Percentiles rank a stretch among this genome's conserved stretches.
Conservation (phyloP, 2,329 filamentous ascomycete genomes). For the Penicillium sp. region DNA sequence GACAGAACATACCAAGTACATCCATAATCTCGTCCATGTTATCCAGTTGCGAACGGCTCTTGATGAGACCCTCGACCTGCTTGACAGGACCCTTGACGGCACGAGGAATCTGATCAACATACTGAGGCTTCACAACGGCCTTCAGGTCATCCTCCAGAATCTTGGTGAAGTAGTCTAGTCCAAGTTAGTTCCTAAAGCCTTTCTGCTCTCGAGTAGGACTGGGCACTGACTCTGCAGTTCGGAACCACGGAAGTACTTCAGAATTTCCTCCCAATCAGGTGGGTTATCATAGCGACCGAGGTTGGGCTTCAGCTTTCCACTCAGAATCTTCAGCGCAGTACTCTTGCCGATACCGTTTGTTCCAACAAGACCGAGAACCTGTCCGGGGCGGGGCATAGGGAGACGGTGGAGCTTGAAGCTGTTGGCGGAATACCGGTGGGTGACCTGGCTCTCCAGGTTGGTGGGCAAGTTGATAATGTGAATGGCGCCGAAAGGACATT, state of each 20-base stretch:
- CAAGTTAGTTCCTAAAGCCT: constrained; percentile 11
- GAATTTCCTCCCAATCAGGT: constrained; percentile 98
- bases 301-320: constrained; percentile 98
- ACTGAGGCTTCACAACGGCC: constrained; percentile 98
- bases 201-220: not conserved
- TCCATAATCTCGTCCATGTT: constrained; percentile 83
- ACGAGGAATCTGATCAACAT: constrained; percentile 96
- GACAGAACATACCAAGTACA: constrained; percentile 59
- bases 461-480: constrained; percentile 99
- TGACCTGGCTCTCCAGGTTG: constrained; percentile 97
- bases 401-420: constrained; percentile 99
- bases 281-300: constrained; percentile 93
- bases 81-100: constrained; percentile 82
- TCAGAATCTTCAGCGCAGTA: constrained; percentile 98
- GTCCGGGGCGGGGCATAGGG: constrained; percentile 91
- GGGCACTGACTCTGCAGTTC: constrained; percentile 81
- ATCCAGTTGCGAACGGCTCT: constrained; percentile 71
- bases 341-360: constrained; percentile 99
- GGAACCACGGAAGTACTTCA: constrained; percentile 97
- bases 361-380: constrained; percentile 93
- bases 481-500: constrained; percentile 97
- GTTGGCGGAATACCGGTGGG: constrained; percentile 98
- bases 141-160: constrained; percentile 95
- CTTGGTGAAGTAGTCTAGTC: constrained; percentile 93
- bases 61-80: constrained; percentile 75